Evolutionary conservation across 208 protist genomes (phyloP), one percentile per base, ranked within the genome.

Genomic region (Leishmania amazonensis): DNA sequence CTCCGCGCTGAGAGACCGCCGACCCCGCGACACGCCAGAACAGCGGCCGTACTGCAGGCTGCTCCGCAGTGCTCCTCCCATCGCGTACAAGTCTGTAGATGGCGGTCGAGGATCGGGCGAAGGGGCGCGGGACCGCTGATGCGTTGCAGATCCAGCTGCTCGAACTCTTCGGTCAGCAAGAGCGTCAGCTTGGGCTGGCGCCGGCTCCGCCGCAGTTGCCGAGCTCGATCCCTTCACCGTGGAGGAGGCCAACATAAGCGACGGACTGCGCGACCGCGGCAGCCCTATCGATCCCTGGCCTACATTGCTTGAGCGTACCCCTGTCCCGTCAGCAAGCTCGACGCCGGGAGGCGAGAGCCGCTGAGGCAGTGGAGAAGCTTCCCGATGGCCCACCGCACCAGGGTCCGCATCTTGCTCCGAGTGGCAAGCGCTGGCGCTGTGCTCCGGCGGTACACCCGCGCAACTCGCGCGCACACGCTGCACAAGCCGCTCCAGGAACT

Each of bases 31-130:
- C 53, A 89, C 86, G 53, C 86, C 86, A 71, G 83, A 78, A 35
- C 80, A 89, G 42, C 86, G 86, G 65, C 81, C 84, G 86, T 84
- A 73, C 62, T 83, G 86, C 70, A 89, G 81, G 67, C 86, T 89
- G 83, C 77, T 80, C 47, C 79, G 72, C 72, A 87, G 24, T 9
- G 80, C 86, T 8, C 86, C 83, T 28, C 83, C 86, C 17, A 68
- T 60, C 7, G 81, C 81, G 79, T 87, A 84, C 64, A 86, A 58
- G 74, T 81, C 81, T 35, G 84, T 83, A 31, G 80, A 81, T 13
- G 84, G 87, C 58, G 73, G 71, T 38, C 82, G 87, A 28, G 87
- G 81, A 51, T 83, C 84, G 0, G 87, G 87, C n/a, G 87, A 90
- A 15, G 80, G 76, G 31, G 57, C 71, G 8, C 81, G 60, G 31